phyloP scores from a whole-genome alignment of 768 basidiomycete species.

The Mycena alexandri region DNA sequence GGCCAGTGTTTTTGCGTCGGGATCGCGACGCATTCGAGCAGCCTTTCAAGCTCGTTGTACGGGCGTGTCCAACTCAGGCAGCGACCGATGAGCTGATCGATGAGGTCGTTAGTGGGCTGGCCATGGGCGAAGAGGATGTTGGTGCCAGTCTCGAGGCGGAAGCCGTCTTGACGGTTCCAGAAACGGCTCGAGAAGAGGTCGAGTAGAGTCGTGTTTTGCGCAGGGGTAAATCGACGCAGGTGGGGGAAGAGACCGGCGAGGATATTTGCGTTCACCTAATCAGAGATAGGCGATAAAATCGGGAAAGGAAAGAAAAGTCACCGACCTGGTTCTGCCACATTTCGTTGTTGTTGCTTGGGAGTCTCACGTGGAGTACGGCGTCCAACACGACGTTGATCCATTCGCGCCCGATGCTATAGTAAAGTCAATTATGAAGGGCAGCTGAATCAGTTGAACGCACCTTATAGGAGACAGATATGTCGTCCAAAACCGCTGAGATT shows the following conservation, averaged over 20 bases:
- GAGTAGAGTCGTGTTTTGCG: slow-evolving; percentile 35
- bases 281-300: not conserved
- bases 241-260: slow-evolving; percentile 33
- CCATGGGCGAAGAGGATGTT: slow-evolving; percentile 29
- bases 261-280: slow-evolving; percentile 32
- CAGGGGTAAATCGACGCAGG: slow-evolving; percentile 28
- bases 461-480: slow-evolving; percentile 27
- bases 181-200: slow-evolving; percentile 20
- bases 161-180: slow-evolving; percentile 15
- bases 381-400: slow-evolving; percentile 33
- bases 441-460: not conserved
- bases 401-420: slow-evolving; percentile 7
- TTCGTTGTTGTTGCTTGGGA: slow-evolving; percentile 10
- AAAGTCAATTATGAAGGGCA: slow-evolving; percentile 10
- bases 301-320: too few species aligned
- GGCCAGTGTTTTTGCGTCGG: slow-evolving; percentile 32
- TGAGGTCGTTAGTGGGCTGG: slow-evolving; percentile 11
- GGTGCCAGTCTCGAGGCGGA: slow-evolving; percentile 27
- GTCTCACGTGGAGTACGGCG: slow-evolving; percentile 25
- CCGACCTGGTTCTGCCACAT: slow-evolving; percentile 35
- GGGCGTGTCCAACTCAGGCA: slow-evolving; percentile 31
- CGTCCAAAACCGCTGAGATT: slow-evolving; percentile 32
- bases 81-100: slow-evolving; percentile 29
- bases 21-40: slow-evolving; percentile 24
- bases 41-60: slow-evolving; percentile 21